A percentile compares a stretch with the other conserved stretches of the same genome.
Evolutionary conservation across 768 basidiomycete genomes (phyloP).

Genomic region (Suillus occidentalis): DNA sequence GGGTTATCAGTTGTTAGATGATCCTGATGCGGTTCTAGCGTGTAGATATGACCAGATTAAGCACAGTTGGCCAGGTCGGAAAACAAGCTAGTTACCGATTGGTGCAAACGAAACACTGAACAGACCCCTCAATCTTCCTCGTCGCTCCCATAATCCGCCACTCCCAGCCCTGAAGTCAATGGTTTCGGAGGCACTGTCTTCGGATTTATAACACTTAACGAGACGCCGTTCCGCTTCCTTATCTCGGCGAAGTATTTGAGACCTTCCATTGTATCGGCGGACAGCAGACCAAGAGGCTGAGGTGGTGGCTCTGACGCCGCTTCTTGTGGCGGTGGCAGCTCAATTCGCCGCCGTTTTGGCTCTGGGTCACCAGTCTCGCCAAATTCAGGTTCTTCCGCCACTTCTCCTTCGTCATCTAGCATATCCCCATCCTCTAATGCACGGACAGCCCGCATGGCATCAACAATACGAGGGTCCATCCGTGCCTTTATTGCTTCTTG

Average conservation of each 20-base stretch:
- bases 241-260: constrained; percentile 91
- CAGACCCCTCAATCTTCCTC: constrained; percentile 40
- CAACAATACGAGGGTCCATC: constrained; percentile 86
- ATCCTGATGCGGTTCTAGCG: neutral
- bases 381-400: constrained; percentile 31
- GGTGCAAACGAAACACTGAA: neutral
- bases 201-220: constrained; percentile 8
- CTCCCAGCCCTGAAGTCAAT: constrained; percentile 49
- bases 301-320: constrained; percentile 33
- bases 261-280: constrained; percentile 83
- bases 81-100: neutral
- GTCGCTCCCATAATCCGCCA: constrained; percentile 82
- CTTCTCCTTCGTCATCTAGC: constrained; percentile 37
- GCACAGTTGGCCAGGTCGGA: neutral
- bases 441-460: constrained; percentile 82
- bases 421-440: constrained; percentile 81
- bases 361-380: constrained; percentile 37
- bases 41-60: neutral
- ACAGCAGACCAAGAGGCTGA: constrained; percentile 63
- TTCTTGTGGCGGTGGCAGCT: constrained; percentile 28
- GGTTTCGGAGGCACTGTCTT: constrained; percentile 31
- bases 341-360: constrained; percentile 37
- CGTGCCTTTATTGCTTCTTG: constrained; percentile 81
- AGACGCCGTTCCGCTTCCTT: constrained; percentile 59
- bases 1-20: neutral